These are phyloP conservation scores for Phyllosticta citriasiana DNA, from an alignment of 2,329 filamentous ascomycete genomes.

Conservation along the genomic window DNA sequence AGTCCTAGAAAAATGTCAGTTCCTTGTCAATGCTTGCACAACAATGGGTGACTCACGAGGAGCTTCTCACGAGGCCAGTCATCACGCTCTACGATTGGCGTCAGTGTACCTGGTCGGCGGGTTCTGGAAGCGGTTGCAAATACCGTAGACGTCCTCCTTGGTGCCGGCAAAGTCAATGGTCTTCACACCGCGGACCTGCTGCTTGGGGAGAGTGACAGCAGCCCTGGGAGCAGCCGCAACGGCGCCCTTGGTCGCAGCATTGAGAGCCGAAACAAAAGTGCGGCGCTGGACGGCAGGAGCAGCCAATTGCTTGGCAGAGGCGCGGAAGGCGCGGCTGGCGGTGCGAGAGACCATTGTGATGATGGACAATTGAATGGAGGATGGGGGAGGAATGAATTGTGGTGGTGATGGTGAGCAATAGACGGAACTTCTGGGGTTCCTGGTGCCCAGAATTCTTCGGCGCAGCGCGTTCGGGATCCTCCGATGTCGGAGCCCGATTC, in stretches of 20 bases:
- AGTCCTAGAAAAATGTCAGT: constrained; percentile 54
- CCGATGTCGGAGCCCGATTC: constrained; percentile 7
- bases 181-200: constrained; percentile 82
- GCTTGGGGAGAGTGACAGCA: constrained; percentile 40
- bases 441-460: constrained; percentile 2
- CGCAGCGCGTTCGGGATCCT: constrained; percentile 6
- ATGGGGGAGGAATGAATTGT: constrained; percentile 15
- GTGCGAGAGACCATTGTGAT: constrained; percentile 67
- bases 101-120: constrained; percentile 22
- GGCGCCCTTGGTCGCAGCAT: constrained; percentile 36
- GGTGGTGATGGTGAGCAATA: constrained; percentile 6
- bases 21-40: not conserved
- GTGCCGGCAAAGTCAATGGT: constrained; percentile 96
- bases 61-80: constrained; percentile 99
- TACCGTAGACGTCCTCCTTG: constrained; percentile 92
- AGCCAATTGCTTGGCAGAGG: constrained; percentile 46
- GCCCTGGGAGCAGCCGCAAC: constrained; percentile 37
- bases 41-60: constrained; percentile 52
- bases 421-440: not conserved
- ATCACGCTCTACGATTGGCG: constrained; percentile 61
- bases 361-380: constrained; percentile 18
- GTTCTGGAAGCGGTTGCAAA: constrained; percentile 20
- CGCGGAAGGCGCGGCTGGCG: constrained; percentile 54
- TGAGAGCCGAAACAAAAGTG: constrained; percentile 49
- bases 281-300: constrained; percentile 42